A percentile compares a stretch with the other conserved stretches of the same genome.
phyloP scores from a whole-genome alignment of 306 rosid genomes.

The Inga laurina region DNA sequence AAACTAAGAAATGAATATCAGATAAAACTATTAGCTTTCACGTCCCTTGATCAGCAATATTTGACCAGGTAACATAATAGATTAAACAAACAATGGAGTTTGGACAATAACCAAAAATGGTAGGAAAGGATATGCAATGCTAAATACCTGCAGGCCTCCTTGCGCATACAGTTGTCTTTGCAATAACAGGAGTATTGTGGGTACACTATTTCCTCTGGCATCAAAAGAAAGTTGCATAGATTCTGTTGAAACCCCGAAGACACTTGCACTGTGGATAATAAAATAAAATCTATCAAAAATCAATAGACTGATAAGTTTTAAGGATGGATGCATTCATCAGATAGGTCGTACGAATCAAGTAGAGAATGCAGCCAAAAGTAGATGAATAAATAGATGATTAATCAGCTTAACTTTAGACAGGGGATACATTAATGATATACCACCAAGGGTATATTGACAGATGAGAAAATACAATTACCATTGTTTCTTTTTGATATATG shows the following conservation, averaged over 20 bases:
- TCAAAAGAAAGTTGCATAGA: slow-evolving; percentile 92
- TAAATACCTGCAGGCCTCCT: slow-evolving; percentile 78
- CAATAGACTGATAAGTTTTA: neutral
- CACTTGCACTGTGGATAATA: slow-evolving; percentile 56
- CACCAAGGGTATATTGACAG: neutral
- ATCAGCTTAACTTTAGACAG: neutral
- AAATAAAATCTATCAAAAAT: slow-evolving; percentile 34
- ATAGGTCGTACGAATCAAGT: neutral
- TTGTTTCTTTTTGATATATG: neutral
- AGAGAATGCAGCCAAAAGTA: neutral
- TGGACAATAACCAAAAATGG: neutral
- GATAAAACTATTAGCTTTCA: neutral
- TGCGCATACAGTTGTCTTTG: slow-evolving; percentile 68
- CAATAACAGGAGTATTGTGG: slow-evolving; percentile 73
- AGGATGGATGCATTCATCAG: neutral
- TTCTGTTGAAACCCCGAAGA: slow-evolving; percentile 83
- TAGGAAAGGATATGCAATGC: neutral
- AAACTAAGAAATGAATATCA: neutral
- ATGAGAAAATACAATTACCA: neutral
- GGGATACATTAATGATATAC: neutral
- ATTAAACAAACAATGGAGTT: neutral
- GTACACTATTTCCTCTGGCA: slow-evolving; percentile 84
- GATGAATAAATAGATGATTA: neutral
- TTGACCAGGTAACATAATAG: neutral
- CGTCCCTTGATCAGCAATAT: neutral